Evolutionary conservation across 2,329 filamentous ascomycete genomes (phyloP).

Genomic region (Ophiostoma sp.): DNA sequence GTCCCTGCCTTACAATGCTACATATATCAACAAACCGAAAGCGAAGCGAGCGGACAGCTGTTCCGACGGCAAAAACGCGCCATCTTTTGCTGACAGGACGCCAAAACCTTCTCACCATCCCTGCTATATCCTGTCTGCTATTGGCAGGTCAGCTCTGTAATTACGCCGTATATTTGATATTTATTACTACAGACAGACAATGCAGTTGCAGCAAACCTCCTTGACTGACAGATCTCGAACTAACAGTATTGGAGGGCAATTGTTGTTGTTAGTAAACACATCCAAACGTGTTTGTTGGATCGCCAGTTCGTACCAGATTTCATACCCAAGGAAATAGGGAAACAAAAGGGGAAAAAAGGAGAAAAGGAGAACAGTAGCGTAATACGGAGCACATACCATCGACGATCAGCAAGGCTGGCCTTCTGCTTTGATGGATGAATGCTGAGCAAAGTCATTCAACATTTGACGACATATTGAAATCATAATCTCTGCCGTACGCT

Average conservation of each 20-base stretch:
- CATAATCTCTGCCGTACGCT: no score
- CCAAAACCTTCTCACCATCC: constrained; percentile 7
- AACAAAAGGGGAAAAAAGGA: neutral
- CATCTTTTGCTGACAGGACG: neutral
- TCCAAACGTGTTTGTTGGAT: neutral
- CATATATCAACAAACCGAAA: constrained; percentile 4
- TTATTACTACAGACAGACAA: no score
- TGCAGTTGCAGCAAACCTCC: no score
- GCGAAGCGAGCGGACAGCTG: constrained; percentile 6
- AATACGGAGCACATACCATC: neutral
- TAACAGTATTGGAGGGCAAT: neutral
- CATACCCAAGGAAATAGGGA: neutral
- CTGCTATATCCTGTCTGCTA: neutral
- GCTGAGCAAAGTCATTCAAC: no score
- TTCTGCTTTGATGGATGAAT: neutral
- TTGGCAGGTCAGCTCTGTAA: neutral
- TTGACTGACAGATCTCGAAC: neutral
- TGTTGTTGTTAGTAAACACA: neutral
- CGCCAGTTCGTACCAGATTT: neutral
- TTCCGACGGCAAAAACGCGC: neutral
- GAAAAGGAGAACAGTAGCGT: neutral
- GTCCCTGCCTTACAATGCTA: constrained; percentile 2
- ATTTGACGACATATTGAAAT: no score
- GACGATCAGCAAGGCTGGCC: neutral
- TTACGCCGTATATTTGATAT: no score